These are phyloP conservation scores for Gypsophila paniculata DNA, from an alignment of 179 eudicot species.

Conservation along the genomic window DNA sequence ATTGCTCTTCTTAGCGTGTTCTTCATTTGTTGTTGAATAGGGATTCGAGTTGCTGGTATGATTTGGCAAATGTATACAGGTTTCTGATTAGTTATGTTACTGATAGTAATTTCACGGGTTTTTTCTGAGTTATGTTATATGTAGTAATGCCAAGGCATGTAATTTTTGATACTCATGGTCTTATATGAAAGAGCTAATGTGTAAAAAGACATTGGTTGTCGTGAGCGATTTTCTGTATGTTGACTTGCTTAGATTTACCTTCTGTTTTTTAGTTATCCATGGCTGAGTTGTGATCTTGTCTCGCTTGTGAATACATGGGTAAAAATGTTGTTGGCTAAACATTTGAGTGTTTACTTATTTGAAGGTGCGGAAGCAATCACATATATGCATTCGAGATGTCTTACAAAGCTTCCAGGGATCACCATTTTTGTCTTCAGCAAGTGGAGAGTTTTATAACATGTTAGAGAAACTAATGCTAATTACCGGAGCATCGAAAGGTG, in stretches of 20 bases:
- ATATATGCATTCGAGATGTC: slow-evolving; percentile 62
- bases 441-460: slow-evolving; percentile 63
- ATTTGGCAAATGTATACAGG: slow-evolving; percentile 39
- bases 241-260: not conserved
- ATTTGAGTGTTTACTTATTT: slow-evolving; percentile 15
- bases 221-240: not conserved
- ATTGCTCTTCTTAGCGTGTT: slow-evolving; percentile 11
- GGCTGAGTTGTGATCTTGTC: not conserved
- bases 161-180: no score
- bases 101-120: slow-evolving; percentile 42
- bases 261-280: not conserved
- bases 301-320: not conserved
- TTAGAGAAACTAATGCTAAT: slow-evolving; percentile 67
- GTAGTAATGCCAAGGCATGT: no score
- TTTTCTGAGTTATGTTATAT: no score
- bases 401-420: slow-evolving; percentile 55
- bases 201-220: not conserved
- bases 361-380: slow-evolving; percentile 74
- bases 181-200: not conserved
- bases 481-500: slow-evolving; percentile 59
- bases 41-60: slow-evolving; percentile 48
- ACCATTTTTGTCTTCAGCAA: slow-evolving; percentile 59
- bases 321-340: not conserved
- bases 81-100: slow-evolving; percentile 42
- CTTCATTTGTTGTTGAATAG: slow-evolving; percentile 35